phyloP scores from a whole-genome alignment of 2,329 filamentous ascomycete genomes.

The Pseudodiploospora longispora region DNA sequence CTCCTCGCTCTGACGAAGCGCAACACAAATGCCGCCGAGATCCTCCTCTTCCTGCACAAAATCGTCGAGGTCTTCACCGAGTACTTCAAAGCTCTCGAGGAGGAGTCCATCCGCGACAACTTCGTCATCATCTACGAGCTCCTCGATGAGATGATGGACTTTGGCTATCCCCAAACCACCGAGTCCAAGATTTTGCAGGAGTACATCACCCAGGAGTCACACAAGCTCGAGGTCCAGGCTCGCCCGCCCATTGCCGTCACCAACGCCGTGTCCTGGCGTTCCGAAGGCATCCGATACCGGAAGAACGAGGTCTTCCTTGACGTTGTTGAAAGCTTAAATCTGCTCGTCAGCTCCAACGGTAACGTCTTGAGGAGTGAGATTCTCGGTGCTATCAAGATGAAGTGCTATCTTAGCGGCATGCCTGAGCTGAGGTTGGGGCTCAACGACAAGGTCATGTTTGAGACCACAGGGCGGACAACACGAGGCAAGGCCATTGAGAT shows the following conservation, averaged over 20 bases:
- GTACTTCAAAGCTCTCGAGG: slow-evolving; percentile 98
- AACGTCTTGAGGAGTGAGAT: slow-evolving; percentile 96
- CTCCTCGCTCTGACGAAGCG: slow-evolving; percentile 95
- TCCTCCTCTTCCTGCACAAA: slow-evolving; percentile 95
- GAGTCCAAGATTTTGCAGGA: slow-evolving; percentile 98
- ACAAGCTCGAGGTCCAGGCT: slow-evolving; percentile 95
- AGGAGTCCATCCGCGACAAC: slow-evolving; percentile 98
- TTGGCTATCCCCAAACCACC: slow-evolving; percentile 97
- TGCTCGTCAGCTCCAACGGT: slow-evolving; percentile 87
- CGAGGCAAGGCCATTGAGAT: slow-evolving; percentile 97
- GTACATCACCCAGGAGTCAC: slow-evolving; percentile 98
- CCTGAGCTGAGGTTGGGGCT: slow-evolving; percentile 87
- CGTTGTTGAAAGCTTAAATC: slow-evolving; percentile 91
- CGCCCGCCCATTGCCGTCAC: slow-evolving; percentile 95
- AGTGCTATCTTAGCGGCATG: slow-evolving; percentile 98
- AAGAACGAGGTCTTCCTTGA: slow-evolving; percentile 99
- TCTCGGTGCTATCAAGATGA: slow-evolving; percentile 97
- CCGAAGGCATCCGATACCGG: slow-evolving; percentile 93
- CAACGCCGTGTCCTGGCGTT: slow-evolving; percentile 96
- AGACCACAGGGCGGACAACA: slow-evolving; percentile 89
- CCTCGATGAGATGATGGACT: slow-evolving; percentile 99
- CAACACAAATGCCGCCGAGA: slow-evolving; percentile 98
- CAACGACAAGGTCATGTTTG: slow-evolving; percentile 99
- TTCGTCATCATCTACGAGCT: slow-evolving; percentile 99
- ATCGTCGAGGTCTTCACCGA: slow-evolving; percentile 98